phyloP scores from a whole-genome alignment of 2,329 filamentous ascomycete genomes.

The Claviceps lovelessii region DNA sequence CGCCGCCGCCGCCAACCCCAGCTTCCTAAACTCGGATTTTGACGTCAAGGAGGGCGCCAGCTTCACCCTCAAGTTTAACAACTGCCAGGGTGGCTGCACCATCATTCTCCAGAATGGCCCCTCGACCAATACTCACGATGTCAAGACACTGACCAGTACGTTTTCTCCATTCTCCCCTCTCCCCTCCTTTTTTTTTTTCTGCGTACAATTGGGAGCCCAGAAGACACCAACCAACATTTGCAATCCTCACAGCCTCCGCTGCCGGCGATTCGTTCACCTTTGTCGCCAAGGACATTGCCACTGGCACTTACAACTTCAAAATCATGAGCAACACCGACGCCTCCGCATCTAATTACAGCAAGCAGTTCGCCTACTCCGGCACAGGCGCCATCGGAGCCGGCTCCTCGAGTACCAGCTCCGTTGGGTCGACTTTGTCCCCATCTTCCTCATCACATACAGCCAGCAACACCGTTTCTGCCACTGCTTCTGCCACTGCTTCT shows the following conservation, averaged over 20 bases:
- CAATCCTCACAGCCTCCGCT: constrained; percentile 8
- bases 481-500: constrained; percentile 1
- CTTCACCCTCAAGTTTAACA: constrained; percentile 19
- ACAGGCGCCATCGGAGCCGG: constrained; percentile 7
- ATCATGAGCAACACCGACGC: constrained; percentile 15
- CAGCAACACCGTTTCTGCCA: constrained; percentile 4
- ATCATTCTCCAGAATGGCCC: constrained; percentile 20
- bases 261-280: constrained; percentile 15
- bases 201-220: background rate
- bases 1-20: constrained; percentile 15
- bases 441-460: background rate
- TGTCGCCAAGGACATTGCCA: constrained; percentile 14
- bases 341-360: constrained; percentile 19
- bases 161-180: background rate
- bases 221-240: background rate
- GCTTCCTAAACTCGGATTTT: constrained; percentile 19
- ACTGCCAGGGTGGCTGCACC: constrained; percentile 21
- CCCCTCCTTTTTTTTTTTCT: background rate
- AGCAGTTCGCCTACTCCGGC: constrained; percentile 17
- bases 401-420: background rate
- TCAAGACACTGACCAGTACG: constrained; percentile 20
- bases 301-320: constrained; percentile 22
- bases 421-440: constrained; percentile 2
- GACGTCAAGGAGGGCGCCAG: constrained; percentile 15
- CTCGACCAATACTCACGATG: constrained; percentile 14